phyloP scores from a whole-genome alignment of 176 grass and related monocot genomes.

The Aegilops sharonensis region DNA sequence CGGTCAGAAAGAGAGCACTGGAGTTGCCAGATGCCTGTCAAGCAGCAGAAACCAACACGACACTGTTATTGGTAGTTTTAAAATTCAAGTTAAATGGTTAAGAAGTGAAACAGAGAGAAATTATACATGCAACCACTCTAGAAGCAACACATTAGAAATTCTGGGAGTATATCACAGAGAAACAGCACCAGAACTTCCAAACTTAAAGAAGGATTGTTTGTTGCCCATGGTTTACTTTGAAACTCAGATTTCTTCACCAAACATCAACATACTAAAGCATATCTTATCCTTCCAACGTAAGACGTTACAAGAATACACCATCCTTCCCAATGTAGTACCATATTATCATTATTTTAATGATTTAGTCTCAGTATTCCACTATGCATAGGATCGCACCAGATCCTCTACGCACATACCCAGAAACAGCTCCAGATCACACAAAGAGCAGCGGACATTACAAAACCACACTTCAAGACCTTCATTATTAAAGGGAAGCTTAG shows the following conservation, averaged over 20 bases:
- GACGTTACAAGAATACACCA: background rate
- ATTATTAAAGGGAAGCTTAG: too few species aligned
- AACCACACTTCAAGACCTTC: slow-evolving; percentile 1
- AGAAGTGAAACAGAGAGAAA: background rate
- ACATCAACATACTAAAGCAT: background rate
- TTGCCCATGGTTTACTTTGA: background rate
- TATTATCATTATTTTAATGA: background rate
- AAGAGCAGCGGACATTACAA: background rate
- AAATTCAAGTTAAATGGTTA: slow-evolving; percentile 20
- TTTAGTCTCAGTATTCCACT: background rate
- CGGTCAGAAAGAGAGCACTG: slow-evolving; percentile 95
- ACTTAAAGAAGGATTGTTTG: background rate
- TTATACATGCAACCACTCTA: background rate
- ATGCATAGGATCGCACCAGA: background rate
- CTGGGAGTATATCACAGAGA: background rate
- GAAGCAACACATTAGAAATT: background rate
- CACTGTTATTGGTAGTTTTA: background rate
- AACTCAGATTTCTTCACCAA: background rate
- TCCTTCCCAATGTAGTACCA: background rate
- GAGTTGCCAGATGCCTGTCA: slow-evolving; percentile 78
- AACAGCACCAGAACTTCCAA: background rate
- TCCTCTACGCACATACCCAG: background rate
- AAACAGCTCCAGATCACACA: background rate
- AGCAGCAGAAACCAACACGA: slow-evolving; percentile 30
- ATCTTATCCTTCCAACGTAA: background rate